These are phyloP conservation scores for Amanita molliuscula DNA, from an alignment of 768 basidiomycete genomes.

Conservation along the genomic window DNA sequence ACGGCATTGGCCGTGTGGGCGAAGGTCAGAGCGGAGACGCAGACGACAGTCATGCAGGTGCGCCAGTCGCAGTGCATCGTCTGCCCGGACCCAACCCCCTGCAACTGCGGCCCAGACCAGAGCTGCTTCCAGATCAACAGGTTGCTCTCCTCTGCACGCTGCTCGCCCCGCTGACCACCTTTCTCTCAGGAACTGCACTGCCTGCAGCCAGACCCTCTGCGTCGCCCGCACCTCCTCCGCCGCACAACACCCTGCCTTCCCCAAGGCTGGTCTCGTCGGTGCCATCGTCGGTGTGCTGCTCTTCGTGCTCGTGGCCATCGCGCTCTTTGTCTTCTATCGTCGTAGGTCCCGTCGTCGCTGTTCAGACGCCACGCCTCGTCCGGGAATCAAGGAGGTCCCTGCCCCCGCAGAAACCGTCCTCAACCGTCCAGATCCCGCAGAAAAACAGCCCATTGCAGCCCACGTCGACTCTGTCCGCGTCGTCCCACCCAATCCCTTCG, in stretches of 20 bases:
- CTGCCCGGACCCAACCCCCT: conserved; percentile 41
- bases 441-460: conserved; percentile 35
- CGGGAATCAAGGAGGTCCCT: conserved; percentile 47
- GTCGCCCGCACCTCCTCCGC: conserved; percentile 19
- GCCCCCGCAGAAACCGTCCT: conserved; percentile 71
- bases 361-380: conserved; percentile 15
- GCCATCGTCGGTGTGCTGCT: conserved; percentile 57
- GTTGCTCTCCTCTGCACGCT: conserved; percentile 23
- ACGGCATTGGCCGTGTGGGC: conserved; percentile 28
- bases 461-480: conserved; percentile 35
- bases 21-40: conserved; percentile 48
- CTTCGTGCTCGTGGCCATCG: conserved; percentile 42
- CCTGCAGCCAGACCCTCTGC: conserved; percentile 46
- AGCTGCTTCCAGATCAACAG: conserved; percentile 51
- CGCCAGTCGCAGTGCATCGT: conserved; percentile 33
- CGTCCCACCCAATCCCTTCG: conserved; percentile 57
- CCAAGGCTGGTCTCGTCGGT: conserved; percentile 66
- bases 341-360: conserved; percentile 37
- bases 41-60: conserved; percentile 19
- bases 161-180: conserved; percentile 7
- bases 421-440: conserved; percentile 72
- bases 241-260: conserved; percentile 29
- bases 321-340: conserved; percentile 55
- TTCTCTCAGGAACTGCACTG: conserved; percentile 41
- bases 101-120: conserved; percentile 45